A percentile compares a stretch with the other conserved stretches of the same genome.
phyloP scores from a whole-genome alignment of 176 grass and related monocot genomes.

The Metroxylon sagu region DNA sequence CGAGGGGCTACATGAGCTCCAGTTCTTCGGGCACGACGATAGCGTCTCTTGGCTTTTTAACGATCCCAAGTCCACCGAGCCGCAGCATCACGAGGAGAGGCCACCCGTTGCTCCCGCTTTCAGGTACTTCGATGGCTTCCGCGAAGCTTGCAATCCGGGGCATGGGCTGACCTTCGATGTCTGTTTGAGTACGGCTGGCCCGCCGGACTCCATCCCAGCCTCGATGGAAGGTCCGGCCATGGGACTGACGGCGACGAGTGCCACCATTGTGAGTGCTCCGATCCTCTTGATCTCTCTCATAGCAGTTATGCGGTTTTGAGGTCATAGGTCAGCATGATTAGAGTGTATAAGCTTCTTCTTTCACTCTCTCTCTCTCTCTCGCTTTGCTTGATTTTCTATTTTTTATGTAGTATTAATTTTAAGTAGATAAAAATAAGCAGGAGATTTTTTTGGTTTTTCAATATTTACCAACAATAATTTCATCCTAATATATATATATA shows the following conservation, averaged over 20 bases:
- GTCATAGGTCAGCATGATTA: not conserved
- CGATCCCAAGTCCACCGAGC: slow-evolving; percentile 9
- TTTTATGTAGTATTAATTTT: too few relatives aligned
- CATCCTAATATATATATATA: too few relatives aligned
- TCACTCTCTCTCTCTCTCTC: too few relatives aligned
- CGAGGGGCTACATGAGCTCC: slow-evolving; percentile 30
- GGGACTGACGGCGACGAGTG: slow-evolving; percentile 13
- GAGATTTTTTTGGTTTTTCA: too few relatives aligned
- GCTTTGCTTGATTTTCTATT: too few relatives aligned
- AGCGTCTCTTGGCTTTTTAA: slow-evolving; percentile 40
- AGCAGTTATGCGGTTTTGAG: slow-evolving; percentile 8
- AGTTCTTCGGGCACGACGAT: slow-evolving; percentile 43
- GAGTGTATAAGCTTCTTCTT: not conserved
- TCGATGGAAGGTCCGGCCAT: slow-evolving; percentile 1
- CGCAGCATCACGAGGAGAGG: not conserved
- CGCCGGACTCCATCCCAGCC: not conserved
- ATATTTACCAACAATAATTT: too few relatives aligned
- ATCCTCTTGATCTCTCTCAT: not conserved
- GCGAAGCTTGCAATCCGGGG: not conserved
- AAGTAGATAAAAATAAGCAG: too few relatives aligned
- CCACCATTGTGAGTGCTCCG: slow-evolving; percentile 43
- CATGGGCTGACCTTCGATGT: slow-evolving; percentile 35
- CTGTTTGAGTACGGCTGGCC: not conserved
- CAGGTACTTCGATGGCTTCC: not conserved
- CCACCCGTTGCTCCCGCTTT: not conserved